Base-by-base conservation (phyloP, 805 yeast species). In the Schwanniomyces sp. region DNA sequence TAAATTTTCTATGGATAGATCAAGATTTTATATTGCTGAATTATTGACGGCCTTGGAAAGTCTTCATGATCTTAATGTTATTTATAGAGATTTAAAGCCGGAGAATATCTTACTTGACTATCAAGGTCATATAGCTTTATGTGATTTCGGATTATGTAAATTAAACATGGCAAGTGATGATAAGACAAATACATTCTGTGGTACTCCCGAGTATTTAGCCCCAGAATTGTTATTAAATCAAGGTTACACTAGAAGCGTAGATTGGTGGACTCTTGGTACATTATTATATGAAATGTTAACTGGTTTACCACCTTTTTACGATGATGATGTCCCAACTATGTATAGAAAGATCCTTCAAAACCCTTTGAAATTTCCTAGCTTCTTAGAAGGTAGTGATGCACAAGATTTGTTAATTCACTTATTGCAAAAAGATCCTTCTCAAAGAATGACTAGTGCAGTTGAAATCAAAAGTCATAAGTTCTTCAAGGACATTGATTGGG, bases 251-350 rank as follows among this genome's bases (percentile, higher is more conserved):
- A 84, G 96, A 65, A 86, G 87, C 8, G 98, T 94, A 18, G 99
- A 94, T 68, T 94, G 97, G 92, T 94, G 99, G 99, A 94, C 99
- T 1, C 75, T 94, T 57, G 99, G 99, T 37, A 91, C 92, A 14
- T 75, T 94, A 45, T 74, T 94, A 40, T 94, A 90, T 64, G 99
- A 92, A 63, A 94, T 94, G 99, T 75, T 94, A 51, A 91, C 97
- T 1, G 97, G 98, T 1, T 77, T 94, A 55, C 99, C 99, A 4
- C 99, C 99, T 34, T 94, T 90, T 65, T 94, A 90, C 64, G 98
- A 94, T 63, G 97, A 91, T 62, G 94, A 91, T 67, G 87, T 88
- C 6, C 86, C 91, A 49, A 84, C 84, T 39, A 94, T 94, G 99
- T 94, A 94, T 74, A 83, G 88, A 60, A 94, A 92, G 72, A 94